These are phyloP conservation scores for Spergularia marina DNA, from an alignment of 148 eudicot genomes.

Conservation along the genomic window DNA sequence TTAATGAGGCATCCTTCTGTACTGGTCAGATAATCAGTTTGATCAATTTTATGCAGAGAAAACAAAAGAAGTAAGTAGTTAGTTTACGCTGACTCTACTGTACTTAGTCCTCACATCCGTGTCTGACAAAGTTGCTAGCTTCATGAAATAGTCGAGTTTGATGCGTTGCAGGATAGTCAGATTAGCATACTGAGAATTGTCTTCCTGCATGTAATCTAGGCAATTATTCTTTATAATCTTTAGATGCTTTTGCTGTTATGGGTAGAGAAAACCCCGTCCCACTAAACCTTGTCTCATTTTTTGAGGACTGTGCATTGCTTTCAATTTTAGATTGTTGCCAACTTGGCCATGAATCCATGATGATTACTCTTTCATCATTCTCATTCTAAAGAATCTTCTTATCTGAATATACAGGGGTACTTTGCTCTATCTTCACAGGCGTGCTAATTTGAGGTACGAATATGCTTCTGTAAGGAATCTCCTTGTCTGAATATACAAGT, in stretches of 20 bases:
- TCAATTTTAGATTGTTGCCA: slow-evolving; percentile 7
- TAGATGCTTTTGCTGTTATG: not conserved
- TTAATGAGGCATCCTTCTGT: not conserved
- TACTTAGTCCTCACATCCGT: not conserved
- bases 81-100: too few species aligned
- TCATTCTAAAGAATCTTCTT: slow-evolving; percentile 3
- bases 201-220: not conserved
- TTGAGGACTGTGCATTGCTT: slow-evolving; percentile 6
- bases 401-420: slow-evolving; percentile 6
- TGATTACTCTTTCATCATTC: slow-evolving; percentile 6
- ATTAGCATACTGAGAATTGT: not conserved
- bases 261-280: not conserved
- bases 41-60: not conserved
- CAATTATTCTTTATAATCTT: not conserved
- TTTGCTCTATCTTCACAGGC: slow-evolving; percentile 5
- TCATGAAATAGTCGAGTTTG: not conserved
- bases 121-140: not conserved
- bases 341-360: slow-evolving; percentile 3
- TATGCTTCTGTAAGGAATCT: slow-evolving; percentile 5
- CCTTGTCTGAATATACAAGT: slow-evolving; percentile 11
- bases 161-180: not conserved
- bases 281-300: slow-evolving; percentile 1
- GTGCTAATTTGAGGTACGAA: not conserved
- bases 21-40: not conserved
- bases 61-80: not conserved